Percentiles rank a stretch among this genome's conserved stretches.
phyloP scores from a whole-genome alignment of 441 rosid species.

The Pelargonium australe region DNA sequence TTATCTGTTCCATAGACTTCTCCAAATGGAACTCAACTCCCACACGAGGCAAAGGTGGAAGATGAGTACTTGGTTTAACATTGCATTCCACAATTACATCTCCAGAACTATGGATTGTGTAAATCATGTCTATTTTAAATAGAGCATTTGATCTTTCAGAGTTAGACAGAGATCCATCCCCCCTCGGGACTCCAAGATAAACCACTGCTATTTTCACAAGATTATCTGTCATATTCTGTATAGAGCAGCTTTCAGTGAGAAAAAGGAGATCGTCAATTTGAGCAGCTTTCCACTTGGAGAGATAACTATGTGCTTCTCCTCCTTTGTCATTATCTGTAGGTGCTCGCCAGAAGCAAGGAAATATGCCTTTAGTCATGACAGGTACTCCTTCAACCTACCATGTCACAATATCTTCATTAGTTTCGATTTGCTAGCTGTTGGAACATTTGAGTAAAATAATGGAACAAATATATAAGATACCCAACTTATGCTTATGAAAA shows the following conservation, averaged over 20 bases:
- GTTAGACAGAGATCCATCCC: conserved; percentile 23
- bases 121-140: conserved; percentile 50
- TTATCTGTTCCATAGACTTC: conserved; percentile 55
- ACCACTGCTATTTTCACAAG: conserved; percentile 47
- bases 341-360: conserved; percentile 96
- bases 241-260: conserved; percentile 54
- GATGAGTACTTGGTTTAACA: conserved; percentile 57
- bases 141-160: conserved; percentile 35
- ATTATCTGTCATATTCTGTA: conserved; percentile 35
- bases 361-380: conserved; percentile 61
- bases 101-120: conserved; percentile 64
- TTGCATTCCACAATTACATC: conserved; percentile 61
- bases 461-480: background rate
- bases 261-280: conserved; percentile 43
- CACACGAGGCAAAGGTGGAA: conserved; percentile 87
- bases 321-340: conserved; percentile 97
- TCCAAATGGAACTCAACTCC: conserved; percentile 78
- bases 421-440: background rate
- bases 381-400: conserved; percentile 66
- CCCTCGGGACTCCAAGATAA: conserved; percentile 39
- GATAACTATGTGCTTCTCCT: conserved; percentile 65
- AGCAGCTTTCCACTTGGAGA: conserved; percentile 77
- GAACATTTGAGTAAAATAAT: background rate
- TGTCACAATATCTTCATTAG: conserved; percentile 15
- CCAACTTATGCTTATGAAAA: background rate